phyloP scores from a whole-genome alignment of 345 rosid genomes.

The Lagerstroemia speciosa region DNA sequence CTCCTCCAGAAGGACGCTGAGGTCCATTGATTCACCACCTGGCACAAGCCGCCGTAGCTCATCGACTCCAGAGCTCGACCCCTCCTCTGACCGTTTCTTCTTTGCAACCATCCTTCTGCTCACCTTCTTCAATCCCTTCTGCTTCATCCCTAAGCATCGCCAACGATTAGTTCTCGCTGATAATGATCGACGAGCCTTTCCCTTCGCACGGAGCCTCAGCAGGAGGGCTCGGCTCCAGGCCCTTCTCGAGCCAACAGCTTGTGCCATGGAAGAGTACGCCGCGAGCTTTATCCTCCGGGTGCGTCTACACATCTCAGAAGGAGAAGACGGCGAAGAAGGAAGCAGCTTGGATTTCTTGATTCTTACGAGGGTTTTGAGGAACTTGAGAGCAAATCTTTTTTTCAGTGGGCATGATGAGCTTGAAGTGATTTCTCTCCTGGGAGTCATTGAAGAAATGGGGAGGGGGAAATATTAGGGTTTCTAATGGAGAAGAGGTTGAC shows the following conservation, averaged over 20 bases:
- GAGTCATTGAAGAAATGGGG: background rate
- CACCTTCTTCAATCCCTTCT: background rate
- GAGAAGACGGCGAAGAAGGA: background rate
- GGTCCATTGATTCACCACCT: constrained; percentile 27
- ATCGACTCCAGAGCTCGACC: background rate
- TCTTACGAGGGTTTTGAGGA: constrained; percentile 19
- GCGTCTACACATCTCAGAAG: background rate
- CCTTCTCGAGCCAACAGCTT: constrained; percentile 22
- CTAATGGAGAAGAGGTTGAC: no score
- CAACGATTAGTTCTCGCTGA: background rate
- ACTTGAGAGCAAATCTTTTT: constrained; percentile 18
- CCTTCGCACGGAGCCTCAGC: constrained; percentile 13
- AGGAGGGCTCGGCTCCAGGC: constrained; percentile 35
- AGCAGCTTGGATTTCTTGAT: background rate
- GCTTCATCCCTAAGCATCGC: constrained; percentile 1
- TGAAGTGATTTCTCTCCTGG: background rate
- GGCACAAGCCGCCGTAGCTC: constrained; percentile 28
- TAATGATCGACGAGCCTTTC: no score
- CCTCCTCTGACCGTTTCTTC: background rate
- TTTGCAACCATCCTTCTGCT: background rate
- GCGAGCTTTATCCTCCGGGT: constrained; percentile 20
- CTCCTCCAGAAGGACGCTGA: constrained; percentile 27
- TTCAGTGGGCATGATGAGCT: constrained; percentile 1
- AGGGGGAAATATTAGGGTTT: background rate
- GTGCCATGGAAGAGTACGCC: constrained; percentile 28